phyloP scores from a whole-genome alignment of 2,329 filamentous ascomycete species.

The Diaporthe sp. region DNA sequence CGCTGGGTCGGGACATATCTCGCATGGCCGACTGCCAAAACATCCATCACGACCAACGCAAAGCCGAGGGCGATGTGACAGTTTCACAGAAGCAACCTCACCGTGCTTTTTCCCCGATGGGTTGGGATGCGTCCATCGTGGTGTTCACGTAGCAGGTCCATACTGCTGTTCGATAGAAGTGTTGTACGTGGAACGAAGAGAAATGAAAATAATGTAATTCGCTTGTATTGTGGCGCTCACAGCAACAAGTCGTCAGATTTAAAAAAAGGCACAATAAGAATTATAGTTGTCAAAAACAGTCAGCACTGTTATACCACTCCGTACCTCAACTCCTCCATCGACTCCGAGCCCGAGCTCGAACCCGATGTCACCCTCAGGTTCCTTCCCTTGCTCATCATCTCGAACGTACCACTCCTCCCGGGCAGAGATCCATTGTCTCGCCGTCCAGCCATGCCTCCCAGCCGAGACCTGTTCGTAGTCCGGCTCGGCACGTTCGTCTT shows the following conservation, averaged over 20 bases:
- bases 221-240: background rate
- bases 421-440: background rate
- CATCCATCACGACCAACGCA: too few species aligned
- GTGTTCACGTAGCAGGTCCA: background rate
- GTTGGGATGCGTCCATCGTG: background rate
- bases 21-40: background rate
- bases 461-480: slow-evolving; percentile 8
- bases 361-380: background rate
- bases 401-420: background rate
- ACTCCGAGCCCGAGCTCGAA: slow-evolving; percentile 24
- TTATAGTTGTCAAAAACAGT: background rate
- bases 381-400: slow-evolving; percentile 9
- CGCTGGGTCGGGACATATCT: background rate
- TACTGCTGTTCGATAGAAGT: background rate
- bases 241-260: background rate
- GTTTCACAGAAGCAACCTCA: background rate
- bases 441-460: slow-evolving; percentile 18
- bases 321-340: slow-evolving; percentile 33
- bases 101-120: background rate
- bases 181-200: background rate
- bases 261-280: background rate
- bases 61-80: background rate
- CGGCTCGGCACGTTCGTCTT: slow-evolving; percentile 4
- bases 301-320: background rate
- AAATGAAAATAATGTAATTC: background rate